A percentile compares a stretch with the other conserved stretches of the same genome.
phyloP scores from a whole-genome alignment of 2,329 filamentous ascomycete species.

The Cordyceps cicadae region DNA sequence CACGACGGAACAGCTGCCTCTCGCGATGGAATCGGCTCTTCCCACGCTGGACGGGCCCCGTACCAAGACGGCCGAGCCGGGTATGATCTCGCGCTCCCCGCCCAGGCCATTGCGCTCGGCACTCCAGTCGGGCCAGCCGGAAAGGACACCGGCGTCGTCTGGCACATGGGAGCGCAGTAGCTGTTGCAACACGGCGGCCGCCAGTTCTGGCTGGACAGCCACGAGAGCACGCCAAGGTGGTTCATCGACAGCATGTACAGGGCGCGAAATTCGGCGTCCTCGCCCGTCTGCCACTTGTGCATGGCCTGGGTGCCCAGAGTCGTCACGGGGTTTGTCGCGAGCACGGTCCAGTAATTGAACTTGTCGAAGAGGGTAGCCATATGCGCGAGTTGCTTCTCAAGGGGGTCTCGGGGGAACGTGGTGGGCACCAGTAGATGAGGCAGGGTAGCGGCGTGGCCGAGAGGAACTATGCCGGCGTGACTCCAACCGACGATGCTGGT shows the following conservation, averaged over 20 bases:
- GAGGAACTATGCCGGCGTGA: neutral
- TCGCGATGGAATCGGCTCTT: no score
- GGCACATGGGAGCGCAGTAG: neutral
- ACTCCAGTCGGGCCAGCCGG: neutral
- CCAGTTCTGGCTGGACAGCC: neutral
- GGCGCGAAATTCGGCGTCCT: neutral
- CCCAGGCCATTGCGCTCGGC: neutral
- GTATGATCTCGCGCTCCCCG: neutral
- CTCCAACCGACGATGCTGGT: slow-evolving; percentile 5
- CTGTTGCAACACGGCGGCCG: neutral
- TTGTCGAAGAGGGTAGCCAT: neutral
- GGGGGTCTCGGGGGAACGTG: neutral
- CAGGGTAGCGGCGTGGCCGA: neutral
- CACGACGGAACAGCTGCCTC: no score
- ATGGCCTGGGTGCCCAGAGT: neutral
- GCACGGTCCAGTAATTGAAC: neutral
- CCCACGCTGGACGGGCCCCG: neutral
- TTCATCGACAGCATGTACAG: neutral
- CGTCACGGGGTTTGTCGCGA: neutral
- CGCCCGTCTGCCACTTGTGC: neutral
- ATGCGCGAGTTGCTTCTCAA: neutral
- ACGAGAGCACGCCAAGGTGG: neutral
- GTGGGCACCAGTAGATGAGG: neutral
- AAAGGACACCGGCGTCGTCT: neutral
- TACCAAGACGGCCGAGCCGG: neutral